Conservation (phyloP, 257 asterid genomes). For the Oldenlandia corymbosa region DNA sequence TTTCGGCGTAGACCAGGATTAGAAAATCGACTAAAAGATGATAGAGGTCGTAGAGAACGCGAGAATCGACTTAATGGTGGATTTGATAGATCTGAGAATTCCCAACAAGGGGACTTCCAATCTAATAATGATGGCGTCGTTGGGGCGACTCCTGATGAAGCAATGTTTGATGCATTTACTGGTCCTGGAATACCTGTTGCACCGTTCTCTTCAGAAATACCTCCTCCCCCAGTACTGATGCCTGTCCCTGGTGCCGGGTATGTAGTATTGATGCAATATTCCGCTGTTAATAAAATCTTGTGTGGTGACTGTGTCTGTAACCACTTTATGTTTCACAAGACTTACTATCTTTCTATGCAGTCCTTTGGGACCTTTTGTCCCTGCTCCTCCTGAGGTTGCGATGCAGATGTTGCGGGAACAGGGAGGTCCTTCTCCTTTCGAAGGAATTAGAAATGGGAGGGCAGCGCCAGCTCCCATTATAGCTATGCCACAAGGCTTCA, state of each 20-base stretch:
- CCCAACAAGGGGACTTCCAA: constrained; percentile 56
- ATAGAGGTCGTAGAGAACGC: constrained; percentile 74
- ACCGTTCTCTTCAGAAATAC: constrained; percentile 73
- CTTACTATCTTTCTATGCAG: constrained; percentile 35
- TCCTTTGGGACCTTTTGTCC: constrained; percentile 96
- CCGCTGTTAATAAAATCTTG: too few species aligned
- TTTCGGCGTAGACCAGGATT: constrained; percentile 64
- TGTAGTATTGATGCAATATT: too few species aligned
- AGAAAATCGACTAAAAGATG: constrained; percentile 70
- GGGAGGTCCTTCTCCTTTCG: constrained; percentile 92
- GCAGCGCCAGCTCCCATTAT: constrained; percentile 71
- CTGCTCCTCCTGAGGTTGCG: constrained; percentile 99
- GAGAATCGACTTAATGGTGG: constrained; percentile 63
- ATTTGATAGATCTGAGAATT: constrained; percentile 67
- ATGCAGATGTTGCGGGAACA: constrained; percentile 95
- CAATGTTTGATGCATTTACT: constrained; percentile 72
- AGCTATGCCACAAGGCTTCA: constrained; percentile 63
- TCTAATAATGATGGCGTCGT: constrained; percentile 44
- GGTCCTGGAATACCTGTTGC: constrained; percentile 80
- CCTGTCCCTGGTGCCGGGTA: constrained; percentile 99
- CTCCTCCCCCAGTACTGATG: constrained; percentile 86
- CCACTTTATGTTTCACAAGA: neutral
- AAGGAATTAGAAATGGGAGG: constrained; percentile 77
- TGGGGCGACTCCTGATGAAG: constrained; percentile 69
- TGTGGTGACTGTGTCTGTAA: neutral